phyloP scores from a whole-genome alignment of 352 stramenopile genomes.

The Elongisporangium anandrum region DNA sequence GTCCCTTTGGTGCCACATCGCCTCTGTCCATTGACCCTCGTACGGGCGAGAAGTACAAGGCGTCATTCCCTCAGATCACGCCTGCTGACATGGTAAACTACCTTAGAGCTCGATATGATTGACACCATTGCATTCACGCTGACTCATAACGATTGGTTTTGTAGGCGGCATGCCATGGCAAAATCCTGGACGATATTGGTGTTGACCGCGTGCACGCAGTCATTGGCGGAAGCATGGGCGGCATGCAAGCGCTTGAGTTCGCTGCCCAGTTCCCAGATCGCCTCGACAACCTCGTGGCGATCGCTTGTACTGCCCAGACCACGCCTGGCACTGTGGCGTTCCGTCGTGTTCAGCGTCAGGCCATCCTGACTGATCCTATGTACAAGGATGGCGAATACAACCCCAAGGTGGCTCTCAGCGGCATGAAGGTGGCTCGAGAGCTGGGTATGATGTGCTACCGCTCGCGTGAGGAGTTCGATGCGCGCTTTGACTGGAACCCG shows the following conservation, averaged over 20 bases:
- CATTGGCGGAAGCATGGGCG: constrained; percentile 84
- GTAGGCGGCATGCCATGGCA: constrained; percentile 69
- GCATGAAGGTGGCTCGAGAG: constrained; percentile 84
- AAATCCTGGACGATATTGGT: constrained; percentile 71
- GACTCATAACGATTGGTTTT: too few relatives aligned
- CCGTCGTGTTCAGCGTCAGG: constrained; percentile 76
- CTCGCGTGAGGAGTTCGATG: constrained; percentile 85
- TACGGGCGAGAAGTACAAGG: constrained; percentile 61
- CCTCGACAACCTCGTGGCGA: constrained; percentile 61
- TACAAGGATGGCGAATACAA: constrained; percentile 83
- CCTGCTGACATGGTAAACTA: constrained; percentile 85
- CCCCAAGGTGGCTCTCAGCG: constrained; percentile 44
- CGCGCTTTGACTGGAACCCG: constrained; percentile 84
- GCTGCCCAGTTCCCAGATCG: constrained; percentile 76
- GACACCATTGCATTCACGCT: too few relatives aligned
- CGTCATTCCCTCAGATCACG: constrained; percentile 80
- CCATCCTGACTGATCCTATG: constrained; percentile 68
- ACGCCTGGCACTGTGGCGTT: constrained; percentile 84
- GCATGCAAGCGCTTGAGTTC: constrained; percentile 87
- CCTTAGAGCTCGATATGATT: too few relatives aligned
- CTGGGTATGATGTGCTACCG: constrained; percentile 88
- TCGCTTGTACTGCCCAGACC: constrained; percentile 85
- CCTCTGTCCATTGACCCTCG: constrained; percentile 53
- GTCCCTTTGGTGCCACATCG: constrained; percentile 81
- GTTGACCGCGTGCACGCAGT: constrained; percentile 78